Evolutionary conservation across 78 protist genomes (phyloP), one percentile per base, ranked within the genome.

Genomic region (Chrysochromulina parva): DNA sequence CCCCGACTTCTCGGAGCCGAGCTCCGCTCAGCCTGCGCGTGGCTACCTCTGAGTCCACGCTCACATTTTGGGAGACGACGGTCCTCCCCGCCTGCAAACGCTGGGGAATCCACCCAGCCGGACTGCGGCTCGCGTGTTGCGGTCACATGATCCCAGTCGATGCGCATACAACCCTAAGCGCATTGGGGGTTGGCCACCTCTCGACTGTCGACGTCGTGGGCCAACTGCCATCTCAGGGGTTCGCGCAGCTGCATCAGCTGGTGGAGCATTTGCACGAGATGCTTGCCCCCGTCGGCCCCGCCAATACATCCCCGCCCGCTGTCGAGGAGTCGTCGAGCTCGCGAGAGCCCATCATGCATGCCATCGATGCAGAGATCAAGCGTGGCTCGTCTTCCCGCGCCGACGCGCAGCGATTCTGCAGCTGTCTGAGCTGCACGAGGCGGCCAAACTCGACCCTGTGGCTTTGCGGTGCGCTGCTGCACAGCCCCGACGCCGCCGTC

Each of bases 301-400:
- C 50, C 14, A 16, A 16, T 2, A 69, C 3, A 6, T 2, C 2
- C 26, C 78, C 82, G 57, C 57, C 82, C 20, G 82, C 82, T 9
- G 82, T 1, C 3, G 82, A 74, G 26, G 82, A 74, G 53, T 14
- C 82, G 4, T 11, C 82, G 4, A 19, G 55, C 5, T 38, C 82
- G 24, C 82, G 82, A 0, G 82, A 74, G 57, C 58, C 82, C 0
- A 28, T 74, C 82, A 74, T 74, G 82, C 82, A 74, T 19, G 82
- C 82, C 57, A 74, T 74, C 55, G 82, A 74, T 26, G 3, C 55
- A 20, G 82, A 74, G 22, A 74, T 74, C 22, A 48, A 74, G 55
- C 78, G 28, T 3, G 50, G 38, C 78, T 2, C 38, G 50, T 28
- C 7, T 7, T 3, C 78, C 11, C 78, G 53, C 26, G 78, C n/a